Evolutionary conservation across 2,329 filamentous ascomycete genomes (phyloP), one percentile per base, ranked within the genome.

Genomic region (Scopulariopsis brevicaulis): DNA sequence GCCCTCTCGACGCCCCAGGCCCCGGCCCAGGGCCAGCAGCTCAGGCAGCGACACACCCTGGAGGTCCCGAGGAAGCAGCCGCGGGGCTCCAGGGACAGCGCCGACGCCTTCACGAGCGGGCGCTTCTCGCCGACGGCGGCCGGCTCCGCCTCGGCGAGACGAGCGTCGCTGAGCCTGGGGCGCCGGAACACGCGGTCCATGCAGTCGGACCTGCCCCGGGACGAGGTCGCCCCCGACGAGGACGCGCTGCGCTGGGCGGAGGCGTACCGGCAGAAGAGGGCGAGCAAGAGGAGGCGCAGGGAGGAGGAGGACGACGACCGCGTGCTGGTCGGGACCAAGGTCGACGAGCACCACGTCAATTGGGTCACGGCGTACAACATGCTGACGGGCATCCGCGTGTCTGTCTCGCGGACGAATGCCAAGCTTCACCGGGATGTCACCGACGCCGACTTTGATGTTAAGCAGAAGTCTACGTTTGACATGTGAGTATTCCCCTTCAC

Each of bases 321-420:
- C 61, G 93, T 99, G 11, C 81, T 97, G 35, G 92, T 99, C 20
- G 94, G 94, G 60, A 99, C 90, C 59, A 97, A 96, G 74, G 94
- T 99, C 56, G 94, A 99, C 69, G 92, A 97, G 75, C 89, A 90
- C 66, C 94, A 99, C 71, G 89, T 90, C 64, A 97, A 97, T 71
- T 99, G 89, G 86, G 91, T 96, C 52, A 96, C 91, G 1, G 94
- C 94, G 60, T 99, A 99, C 77, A 99, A 99, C 73, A 99, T 99
- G 94, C 81, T 99, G 74, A 99, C 94, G 46, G 94, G 94, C 62
- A 99, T 99, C 69, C 91, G 94, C 58, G 96, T 97, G 66, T 92
- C 90, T 51, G 94, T 99, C 28, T 97, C 92, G 62, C 82, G 94
- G 66, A 96, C 92, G 59, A 97, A 99, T 69, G 94, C 94, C 52